phyloP scores from a whole-genome alignment of 768 basidiomycete species.

The Amanita thiersii region DNA sequence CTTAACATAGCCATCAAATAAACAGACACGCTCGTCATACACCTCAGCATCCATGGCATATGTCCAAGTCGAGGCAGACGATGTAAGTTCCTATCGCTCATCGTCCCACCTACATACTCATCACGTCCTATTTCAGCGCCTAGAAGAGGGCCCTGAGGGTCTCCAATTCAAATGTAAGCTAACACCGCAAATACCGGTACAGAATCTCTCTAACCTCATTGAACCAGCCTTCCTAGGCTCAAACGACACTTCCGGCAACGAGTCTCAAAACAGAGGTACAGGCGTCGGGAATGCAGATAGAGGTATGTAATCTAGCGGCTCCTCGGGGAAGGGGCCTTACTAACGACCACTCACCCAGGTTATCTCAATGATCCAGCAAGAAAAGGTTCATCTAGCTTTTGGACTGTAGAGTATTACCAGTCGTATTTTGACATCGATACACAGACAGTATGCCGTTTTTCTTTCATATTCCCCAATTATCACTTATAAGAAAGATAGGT shows the following conservation, averaged over 20 bases:
- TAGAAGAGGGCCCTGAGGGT: conserved; percentile 62
- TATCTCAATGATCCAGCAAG: conserved; percentile 51
- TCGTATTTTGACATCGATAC: conserved; percentile 88
- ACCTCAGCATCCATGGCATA: conserved; percentile 45
- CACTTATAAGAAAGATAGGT: conserved; percentile 34
- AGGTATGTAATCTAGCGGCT: conserved; percentile 18
- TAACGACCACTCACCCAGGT: conserved; percentile 30
- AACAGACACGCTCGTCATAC: neutral
- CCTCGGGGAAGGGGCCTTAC: neutral
- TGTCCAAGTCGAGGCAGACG: conserved; percentile 64
- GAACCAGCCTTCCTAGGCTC: conserved; percentile 49
- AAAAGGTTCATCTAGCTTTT: conserved; percentile 52
- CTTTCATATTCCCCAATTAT: conserved; percentile 1
- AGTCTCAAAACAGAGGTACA: conserved; percentile 21
- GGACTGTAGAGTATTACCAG: conserved; percentile 83
- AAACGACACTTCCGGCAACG: conserved; percentile 23
- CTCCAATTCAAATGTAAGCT: conserved; percentile 65
- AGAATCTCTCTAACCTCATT: conserved; percentile 3
- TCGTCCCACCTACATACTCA: neutral
- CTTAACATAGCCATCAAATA: conserved; percentile 4
- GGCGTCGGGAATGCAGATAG: conserved; percentile 45
- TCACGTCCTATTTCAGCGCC: conserved; percentile 23
- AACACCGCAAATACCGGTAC: neutral
- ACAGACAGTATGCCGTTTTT: conserved; percentile 37
- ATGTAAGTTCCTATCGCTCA: conserved; percentile 32